Evolutionary conservation across 2,329 filamentous ascomycete species (phyloP).

Genomic region (Ascochyta rabiei): DNA sequence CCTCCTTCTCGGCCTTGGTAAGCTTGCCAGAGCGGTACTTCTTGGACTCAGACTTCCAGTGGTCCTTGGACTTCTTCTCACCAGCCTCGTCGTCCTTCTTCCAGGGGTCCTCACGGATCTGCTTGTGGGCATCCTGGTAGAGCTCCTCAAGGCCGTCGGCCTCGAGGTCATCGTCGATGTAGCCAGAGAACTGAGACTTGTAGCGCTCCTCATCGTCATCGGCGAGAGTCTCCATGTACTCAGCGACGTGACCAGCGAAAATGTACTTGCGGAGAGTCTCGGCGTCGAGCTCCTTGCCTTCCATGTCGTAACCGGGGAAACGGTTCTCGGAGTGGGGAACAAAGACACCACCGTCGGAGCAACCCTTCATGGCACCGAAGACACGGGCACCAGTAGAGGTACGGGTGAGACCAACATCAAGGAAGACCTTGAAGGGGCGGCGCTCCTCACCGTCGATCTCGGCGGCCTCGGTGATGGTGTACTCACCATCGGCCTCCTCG

Average conservation of each 20-base stretch:
- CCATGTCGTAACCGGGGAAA: constrained; percentile 98
- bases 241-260: constrained; percentile 95
- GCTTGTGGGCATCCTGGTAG: constrained; percentile 92
- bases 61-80: constrained; percentile 94
- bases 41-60: constrained; percentile 94
- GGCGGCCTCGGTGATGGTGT: constrained; percentile 89
- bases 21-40: constrained; percentile 84
- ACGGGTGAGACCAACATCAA: constrained; percentile 95
- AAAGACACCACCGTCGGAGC: constrained; percentile 95
- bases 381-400: constrained; percentile 98
- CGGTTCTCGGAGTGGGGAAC: constrained; percentile 99
- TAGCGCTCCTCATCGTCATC: constrained; percentile 99
- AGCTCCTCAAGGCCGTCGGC: constrained; percentile 96
- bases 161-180: constrained; percentile 96
- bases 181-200: constrained; percentile 97
- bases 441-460: constrained; percentile 88
- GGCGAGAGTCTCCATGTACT: constrained; percentile 99
- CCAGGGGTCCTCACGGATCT: constrained; percentile 97
- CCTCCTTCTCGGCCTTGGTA: constrained; percentile 80
- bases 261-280: constrained; percentile 99
- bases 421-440: constrained; percentile 98
- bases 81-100: constrained; percentile 81
- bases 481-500: constrained; percentile 96
- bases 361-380: constrained; percentile 99
- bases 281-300: constrained; percentile 96